phyloP scores from a whole-genome alignment of 805 yeast species.

The Pichia heedii region DNA sequence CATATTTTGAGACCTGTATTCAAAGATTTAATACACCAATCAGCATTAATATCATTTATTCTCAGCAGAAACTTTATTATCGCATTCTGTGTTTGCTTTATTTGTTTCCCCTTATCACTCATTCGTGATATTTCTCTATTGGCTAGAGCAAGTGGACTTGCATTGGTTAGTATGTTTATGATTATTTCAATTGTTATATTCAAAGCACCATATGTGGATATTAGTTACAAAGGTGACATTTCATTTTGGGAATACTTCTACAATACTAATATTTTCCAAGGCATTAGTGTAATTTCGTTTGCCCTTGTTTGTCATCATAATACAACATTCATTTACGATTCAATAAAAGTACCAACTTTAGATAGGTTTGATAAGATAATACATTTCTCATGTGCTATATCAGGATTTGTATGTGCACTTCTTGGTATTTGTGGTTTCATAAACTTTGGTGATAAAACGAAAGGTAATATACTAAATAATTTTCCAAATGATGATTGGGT shows the following conservation, averaged over 20 bases:
- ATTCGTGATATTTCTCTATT: conserved; percentile 73
- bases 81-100: conserved; percentile 52
- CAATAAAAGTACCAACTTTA: conserved; percentile 67
- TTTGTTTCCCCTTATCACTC: conserved; percentile 78
- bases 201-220: conserved; percentile 57
- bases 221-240: conserved; percentile 40
- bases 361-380: conserved; percentile 69
- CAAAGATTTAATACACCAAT: conserved; percentile 32
- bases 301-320: conserved; percentile 96
- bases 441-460: conserved; percentile 66
- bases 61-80: conserved; percentile 67
- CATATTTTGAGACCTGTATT: conserved; percentile 64
- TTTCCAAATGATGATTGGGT: conserved; percentile 66
- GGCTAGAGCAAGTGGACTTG: conserved; percentile 82
- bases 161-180: conserved; percentile 72
- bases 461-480: conserved; percentile 83
- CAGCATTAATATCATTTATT: conserved; percentile 40
- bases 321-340: conserved; percentile 81
- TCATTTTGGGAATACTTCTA: conserved; percentile 39
- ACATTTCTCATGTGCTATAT: conserved; percentile 73
- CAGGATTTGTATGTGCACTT: conserved; percentile 66
- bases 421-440: conserved; percentile 77
- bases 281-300: conserved; percentile 88
- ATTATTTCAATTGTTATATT: conserved; percentile 67
- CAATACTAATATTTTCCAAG: conserved; percentile 68